Percentiles rank a stretch among this genome's conserved stretches.
Conservation (phyloP, 2,329 filamentous ascomycete species). For the Alternaria sp. region DNA sequence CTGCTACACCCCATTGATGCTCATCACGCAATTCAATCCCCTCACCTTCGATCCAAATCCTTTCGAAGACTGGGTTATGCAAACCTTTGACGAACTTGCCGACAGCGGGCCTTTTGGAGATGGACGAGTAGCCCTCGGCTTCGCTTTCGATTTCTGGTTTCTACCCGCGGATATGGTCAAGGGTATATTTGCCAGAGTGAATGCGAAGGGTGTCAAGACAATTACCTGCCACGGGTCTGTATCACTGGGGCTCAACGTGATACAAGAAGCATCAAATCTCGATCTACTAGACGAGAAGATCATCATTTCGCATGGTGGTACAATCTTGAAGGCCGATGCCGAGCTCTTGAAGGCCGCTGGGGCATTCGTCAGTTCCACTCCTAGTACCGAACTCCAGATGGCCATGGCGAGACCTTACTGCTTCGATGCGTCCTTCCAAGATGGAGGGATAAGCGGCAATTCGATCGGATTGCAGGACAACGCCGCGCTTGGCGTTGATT, state of each 20-base stretch:
- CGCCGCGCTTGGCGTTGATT: conserved; percentile 64
- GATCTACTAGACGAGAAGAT: conserved; percentile 55
- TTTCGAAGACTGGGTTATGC: conserved; percentile 57
- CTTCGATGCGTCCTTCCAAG: conserved; percentile 39
- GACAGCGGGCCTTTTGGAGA: conserved; percentile 30
- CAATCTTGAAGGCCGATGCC: conserved; percentile 47
- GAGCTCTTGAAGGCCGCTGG: conserved; percentile 46
- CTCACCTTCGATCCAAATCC: conserved; percentile 57
- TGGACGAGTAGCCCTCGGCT: conserved; percentile 54
- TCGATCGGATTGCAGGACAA: conserved; percentile 47
- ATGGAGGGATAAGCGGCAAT: conserved; percentile 23
- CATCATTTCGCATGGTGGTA: conserved; percentile 55
- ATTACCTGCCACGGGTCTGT: conserved; percentile 55
- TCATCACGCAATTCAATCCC: conserved; percentile 55
- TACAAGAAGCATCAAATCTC: conserved; percentile 42
- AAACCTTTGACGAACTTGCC: conserved; percentile 49
- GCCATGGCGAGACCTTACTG: conserved; percentile 51
- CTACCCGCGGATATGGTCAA: conserved; percentile 51
- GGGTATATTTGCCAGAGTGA: conserved; percentile 50
- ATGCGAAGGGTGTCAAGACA: conserved; percentile 49
- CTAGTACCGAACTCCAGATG: conserved; percentile 63
- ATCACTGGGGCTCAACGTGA: conserved; percentile 13
- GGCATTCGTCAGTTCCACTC: conserved; percentile 56
- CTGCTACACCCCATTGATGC: conserved; percentile 48
- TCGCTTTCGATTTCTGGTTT: conserved; percentile 57